A percentile compares a stretch with the other conserved stretches of the same genome.
These are phyloP conservation scores for Hypoxylon perforatum DNA, from an alignment of 495 filamentous ascomycete species.

Conservation along the genomic window DNA sequence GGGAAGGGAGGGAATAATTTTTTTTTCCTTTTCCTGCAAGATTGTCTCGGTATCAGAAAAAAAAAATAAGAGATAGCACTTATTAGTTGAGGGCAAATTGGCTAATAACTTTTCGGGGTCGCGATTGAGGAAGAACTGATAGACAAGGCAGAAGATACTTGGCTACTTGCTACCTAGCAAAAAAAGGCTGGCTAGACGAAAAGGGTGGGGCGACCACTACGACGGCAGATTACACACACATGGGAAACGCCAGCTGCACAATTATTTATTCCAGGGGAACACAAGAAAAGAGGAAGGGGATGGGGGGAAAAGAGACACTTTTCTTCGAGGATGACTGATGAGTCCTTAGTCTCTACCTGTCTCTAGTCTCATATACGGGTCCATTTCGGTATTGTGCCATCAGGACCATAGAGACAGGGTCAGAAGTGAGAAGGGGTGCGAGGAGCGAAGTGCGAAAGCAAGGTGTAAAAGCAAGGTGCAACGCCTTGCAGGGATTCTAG, in stretches of 20 bases:
- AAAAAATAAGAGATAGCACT: slow-evolving; percentile 27
- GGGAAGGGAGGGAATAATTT: slow-evolving; percentile 17
- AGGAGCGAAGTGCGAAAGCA: slow-evolving; percentile 13
- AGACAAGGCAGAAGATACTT: slow-evolving; percentile 35
- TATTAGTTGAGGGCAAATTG: slow-evolving; percentile 43
- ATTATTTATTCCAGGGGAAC: slow-evolving; percentile 28
- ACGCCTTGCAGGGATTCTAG: slow-evolving; percentile 42
- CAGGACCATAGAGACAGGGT: no score
- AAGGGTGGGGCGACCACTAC: slow-evolving; percentile 37
- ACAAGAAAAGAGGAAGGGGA: slow-evolving; percentile 5
- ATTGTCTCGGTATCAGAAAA: slow-evolving; percentile 33
- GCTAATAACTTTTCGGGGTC: slow-evolving; percentile 44
- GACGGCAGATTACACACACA: slow-evolving; percentile 42
- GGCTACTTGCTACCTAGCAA: slow-evolving; percentile 8
- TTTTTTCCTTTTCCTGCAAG: slow-evolving; percentile 11
- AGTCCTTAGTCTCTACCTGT: slow-evolving; percentile 3
- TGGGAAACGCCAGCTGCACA: slow-evolving; percentile 30
- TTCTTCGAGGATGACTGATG: slow-evolving; percentile 19
- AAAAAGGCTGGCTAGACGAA: slow-evolving; percentile 40
- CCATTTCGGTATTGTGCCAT: not conserved
- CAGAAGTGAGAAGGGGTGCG: slow-evolving; percentile 26
- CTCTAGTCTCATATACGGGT: not conserved
- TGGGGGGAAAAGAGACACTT: not conserved
- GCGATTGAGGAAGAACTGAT: slow-evolving; percentile 37
- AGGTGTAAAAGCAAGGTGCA: slow-evolving; percentile 44